These are phyloP conservation scores for Vachellia pachyceras DNA, from an alignment of 306 rosid species.

Conservation along the genomic window DNA sequence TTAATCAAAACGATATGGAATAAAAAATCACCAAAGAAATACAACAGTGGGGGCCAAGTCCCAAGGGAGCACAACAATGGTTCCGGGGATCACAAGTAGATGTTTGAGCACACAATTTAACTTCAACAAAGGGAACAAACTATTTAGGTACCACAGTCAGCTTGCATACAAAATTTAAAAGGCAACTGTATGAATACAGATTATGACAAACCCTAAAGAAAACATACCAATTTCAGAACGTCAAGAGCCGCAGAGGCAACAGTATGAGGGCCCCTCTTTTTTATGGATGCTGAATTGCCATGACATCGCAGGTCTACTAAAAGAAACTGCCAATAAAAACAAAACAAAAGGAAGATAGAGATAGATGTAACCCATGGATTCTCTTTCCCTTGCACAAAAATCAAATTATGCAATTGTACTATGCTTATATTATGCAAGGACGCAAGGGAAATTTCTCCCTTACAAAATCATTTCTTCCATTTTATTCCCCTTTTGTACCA, in stretches of 20 bases:
- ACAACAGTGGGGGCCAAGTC: neutral
- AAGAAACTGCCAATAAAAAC: conserved; percentile 66
- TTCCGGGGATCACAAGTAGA: too few species aligned
- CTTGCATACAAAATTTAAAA: neutral
- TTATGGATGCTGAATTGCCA: conserved; percentile 79
- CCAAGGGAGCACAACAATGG: neutral
- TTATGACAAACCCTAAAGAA: conserved; percentile 24
- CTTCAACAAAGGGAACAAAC: neutral
- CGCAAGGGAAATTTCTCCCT: neutral
- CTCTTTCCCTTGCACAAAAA: neutral
- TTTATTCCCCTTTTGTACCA: neutral
- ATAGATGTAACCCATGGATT: conserved; percentile 12
- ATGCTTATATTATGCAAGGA: neutral
- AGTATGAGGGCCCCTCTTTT: conserved; percentile 73
- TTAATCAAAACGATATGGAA: neutral
- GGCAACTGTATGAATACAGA: neutral
- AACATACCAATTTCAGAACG: conserved; percentile 78
- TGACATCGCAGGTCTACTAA: conserved; percentile 91
- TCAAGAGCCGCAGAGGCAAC: conserved; percentile 91
- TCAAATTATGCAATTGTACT: neutral
- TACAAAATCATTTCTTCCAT: neutral
- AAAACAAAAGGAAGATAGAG: conserved; percentile 35
- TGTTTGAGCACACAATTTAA: neutral
- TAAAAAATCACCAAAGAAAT: neutral
- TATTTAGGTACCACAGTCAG: neutral